Percentiles rank a stretch among this genome's conserved stretches.
These are phyloP conservation scores for Lasiosphaeria miniovina DNA, from an alignment of 495 filamentous ascomycete genomes.

Conservation along the genomic window DNA sequence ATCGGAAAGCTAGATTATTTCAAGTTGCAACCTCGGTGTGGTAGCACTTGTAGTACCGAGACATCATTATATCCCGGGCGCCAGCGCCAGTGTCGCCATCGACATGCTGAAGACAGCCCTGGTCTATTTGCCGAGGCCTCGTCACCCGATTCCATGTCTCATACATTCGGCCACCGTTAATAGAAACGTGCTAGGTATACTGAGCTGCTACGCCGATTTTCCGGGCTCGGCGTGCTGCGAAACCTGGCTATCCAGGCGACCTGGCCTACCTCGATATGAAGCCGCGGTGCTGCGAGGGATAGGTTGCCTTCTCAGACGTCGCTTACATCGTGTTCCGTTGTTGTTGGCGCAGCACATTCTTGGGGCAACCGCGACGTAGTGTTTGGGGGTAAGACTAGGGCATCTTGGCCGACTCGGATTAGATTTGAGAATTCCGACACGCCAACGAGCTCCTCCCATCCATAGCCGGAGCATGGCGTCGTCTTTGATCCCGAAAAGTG, in stretches of 20 bases:
- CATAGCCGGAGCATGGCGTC: background rate
- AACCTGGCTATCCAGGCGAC: background rate
- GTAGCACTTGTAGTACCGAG: too few relatives aligned
- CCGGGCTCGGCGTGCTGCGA: background rate
- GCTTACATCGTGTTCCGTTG: too few relatives aligned
- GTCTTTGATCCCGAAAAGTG: background rate
- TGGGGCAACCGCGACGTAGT: background rate
- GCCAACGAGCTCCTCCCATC: background rate
- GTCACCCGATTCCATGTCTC: background rate
- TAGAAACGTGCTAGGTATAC: background rate
- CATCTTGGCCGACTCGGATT: background rate
- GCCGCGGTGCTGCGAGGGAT: too few relatives aligned
- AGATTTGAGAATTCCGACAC: background rate
- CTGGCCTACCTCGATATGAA: too few relatives aligned
- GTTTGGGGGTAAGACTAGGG: background rate
- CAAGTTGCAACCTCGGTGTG: too few relatives aligned
- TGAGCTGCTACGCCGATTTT: background rate
- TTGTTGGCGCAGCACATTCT: background rate
- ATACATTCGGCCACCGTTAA: background rate
- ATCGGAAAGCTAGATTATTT: too few relatives aligned
- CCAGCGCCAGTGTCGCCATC: too few relatives aligned
- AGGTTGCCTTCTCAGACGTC: too few relatives aligned
- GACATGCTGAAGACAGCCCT: too few relatives aligned
- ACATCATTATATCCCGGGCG: too few relatives aligned
- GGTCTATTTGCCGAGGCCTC: too few relatives aligned